Evolutionary conservation across 2,329 filamentous ascomycete genomes (phyloP).

Genomic region (Fonsecaea pedrosoi): DNA sequence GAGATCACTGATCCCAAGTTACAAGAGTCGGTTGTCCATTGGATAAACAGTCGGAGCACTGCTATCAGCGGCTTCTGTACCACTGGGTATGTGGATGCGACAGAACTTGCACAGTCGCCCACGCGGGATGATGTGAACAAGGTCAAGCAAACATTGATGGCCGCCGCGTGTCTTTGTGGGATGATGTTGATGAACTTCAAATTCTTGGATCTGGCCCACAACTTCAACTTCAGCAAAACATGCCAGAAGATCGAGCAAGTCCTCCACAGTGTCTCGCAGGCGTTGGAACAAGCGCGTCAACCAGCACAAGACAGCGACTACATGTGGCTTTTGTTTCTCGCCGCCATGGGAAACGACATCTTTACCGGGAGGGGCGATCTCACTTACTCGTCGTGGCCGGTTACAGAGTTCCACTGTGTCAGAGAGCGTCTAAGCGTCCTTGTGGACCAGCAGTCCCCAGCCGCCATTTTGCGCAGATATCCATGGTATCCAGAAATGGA

Average conservation of each 20-base stretch:
- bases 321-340: conserved; percentile 25
- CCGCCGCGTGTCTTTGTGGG: conserved; percentile 17
- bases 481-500: conserved; percentile 19
- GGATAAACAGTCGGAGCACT: conserved; percentile 26
- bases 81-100: conserved; percentile 22
- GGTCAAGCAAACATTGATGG: conserved; percentile 10
- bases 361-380: conserved; percentile 27
- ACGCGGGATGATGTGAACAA: not conserved
- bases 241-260: conserved; percentile 24
- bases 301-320: conserved; percentile 3
- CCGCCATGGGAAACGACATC: conserved; percentile 26
- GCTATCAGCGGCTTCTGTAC: conserved; percentile 18
- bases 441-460: not conserved
- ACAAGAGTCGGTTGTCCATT: conserved; percentile 22
- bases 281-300: not conserved
- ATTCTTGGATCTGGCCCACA: conserved; percentile 23
- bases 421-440: not conserved
- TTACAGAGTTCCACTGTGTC: conserved; percentile 12
- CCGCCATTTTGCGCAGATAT: conserved; percentile 3
- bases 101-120: not conserved
- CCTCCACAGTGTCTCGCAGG: conserved; percentile 2
- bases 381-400: conserved; percentile 25
- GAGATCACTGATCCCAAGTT: conserved; percentile 12
- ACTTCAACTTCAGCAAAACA: conserved; percentile 30
- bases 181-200: conserved; percentile 29